These are phyloP conservation scores for Pleurozium schreberi DNA, from an alignment of 225 moss, liverwort and hornwort genomes.

Conservation along the genomic window DNA sequence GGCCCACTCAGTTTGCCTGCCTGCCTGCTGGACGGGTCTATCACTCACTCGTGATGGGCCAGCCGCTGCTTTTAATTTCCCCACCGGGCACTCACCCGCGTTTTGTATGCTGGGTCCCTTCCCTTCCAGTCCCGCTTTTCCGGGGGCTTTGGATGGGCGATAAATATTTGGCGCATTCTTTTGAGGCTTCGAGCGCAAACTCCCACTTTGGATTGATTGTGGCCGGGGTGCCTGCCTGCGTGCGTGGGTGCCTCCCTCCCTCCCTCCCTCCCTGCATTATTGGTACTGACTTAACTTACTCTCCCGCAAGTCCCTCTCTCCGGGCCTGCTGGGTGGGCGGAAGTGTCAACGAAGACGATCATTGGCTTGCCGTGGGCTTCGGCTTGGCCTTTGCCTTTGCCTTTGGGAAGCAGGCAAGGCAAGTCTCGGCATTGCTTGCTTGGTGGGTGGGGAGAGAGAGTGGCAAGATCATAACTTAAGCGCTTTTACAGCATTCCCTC, in stretches of 20 bases:
- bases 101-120: background rate
- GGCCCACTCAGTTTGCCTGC: background rate
- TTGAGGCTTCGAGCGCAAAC: background rate
- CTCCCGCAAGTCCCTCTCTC: background rate
- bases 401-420: background rate
- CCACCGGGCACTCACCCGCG: background rate
- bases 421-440: background rate
- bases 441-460: background rate
- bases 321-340: background rate
- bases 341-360: background rate
- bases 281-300: background rate
- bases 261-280: background rate
- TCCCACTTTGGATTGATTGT: background rate
- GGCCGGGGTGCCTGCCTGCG: background rate
- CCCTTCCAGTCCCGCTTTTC: background rate
- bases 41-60: background rate
- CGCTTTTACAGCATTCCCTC: no score
- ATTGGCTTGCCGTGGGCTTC: no score
- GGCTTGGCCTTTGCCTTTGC: no score
- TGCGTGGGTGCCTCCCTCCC: no score
- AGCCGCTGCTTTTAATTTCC: background rate
- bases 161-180: background rate
- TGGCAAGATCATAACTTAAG: background rate
- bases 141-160: background rate
- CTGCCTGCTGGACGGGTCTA: no score